Evolutionary conservation across 2,329 filamentous ascomycete species (phyloP).

Genomic region (Pyrenophora graminea): DNA sequence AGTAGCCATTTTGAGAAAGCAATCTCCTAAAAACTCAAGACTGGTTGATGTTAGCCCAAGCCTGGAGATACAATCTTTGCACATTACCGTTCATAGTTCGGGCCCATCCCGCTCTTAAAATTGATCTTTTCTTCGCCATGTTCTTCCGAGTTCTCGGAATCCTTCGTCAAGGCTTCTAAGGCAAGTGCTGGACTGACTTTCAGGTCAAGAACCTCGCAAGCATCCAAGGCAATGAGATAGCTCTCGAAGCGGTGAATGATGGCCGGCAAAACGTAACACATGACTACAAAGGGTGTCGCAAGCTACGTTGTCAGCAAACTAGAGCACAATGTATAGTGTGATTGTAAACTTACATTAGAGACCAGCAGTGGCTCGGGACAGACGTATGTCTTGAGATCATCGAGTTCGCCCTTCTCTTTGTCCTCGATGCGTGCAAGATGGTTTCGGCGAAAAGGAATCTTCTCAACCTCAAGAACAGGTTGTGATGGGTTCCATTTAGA

Average conservation of each 20-base stretch:
- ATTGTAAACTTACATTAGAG: slow-evolving; percentile 65
- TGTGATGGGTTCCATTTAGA: slow-evolving; percentile 67
- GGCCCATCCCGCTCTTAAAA: slow-evolving; percentile 83
- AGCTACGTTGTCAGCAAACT: slow-evolving; percentile 56
- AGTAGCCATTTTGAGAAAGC: slow-evolving; percentile 93
- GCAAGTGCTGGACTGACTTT: slow-evolving; percentile 69
- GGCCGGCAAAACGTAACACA: slow-evolving; percentile 77
- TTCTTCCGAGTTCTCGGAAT: slow-evolving; percentile 82
- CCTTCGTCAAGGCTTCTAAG: slow-evolving; percentile 89
- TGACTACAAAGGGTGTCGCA: slow-evolving; percentile 69
- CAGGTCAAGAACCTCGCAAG: slow-evolving; percentile 67
- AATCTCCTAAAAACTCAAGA: slow-evolving; percentile 90
- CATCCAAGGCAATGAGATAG: slow-evolving; percentile 78
- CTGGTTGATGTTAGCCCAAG: neutral
- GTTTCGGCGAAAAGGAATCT: slow-evolving; percentile 79
- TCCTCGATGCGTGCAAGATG: slow-evolving; percentile 67
- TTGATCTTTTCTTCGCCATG: slow-evolving; percentile 69
- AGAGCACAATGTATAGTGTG: neutral
- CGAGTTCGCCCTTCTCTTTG: slow-evolving; percentile 58
- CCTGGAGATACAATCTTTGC: neutral
- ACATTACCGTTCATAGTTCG: slow-evolving; percentile 78
- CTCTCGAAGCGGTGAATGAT: slow-evolving; percentile 84
- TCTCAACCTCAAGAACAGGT: slow-evolving; percentile 77
- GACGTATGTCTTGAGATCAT: slow-evolving; percentile 64
- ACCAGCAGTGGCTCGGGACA: slow-evolving; percentile 77